phyloP scores from a whole-genome alignment of 305 asterid genomes.

The Fraxinus nigra region DNA sequence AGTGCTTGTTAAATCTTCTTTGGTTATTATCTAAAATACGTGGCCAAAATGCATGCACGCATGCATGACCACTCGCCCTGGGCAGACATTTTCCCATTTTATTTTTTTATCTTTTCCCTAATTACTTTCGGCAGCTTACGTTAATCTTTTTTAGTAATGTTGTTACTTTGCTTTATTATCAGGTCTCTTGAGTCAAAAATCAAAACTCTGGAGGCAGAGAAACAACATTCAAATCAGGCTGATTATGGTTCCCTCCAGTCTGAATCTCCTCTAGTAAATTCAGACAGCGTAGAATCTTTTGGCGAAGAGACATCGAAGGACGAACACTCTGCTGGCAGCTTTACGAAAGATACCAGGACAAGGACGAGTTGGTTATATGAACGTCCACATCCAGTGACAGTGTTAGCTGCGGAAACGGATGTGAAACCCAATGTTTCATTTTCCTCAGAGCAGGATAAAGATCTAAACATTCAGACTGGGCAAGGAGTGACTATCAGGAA shows the following conservation, averaged over 20 bases:
- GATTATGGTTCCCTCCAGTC: slow-evolving; percentile 36
- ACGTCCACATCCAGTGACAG: slow-evolving; percentile 32
- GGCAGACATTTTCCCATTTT: neutral
- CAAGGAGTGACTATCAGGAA: slow-evolving; percentile 51
- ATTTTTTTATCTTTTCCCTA: neutral
- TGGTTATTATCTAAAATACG: neutral
- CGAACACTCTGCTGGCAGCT: slow-evolving; percentile 67
- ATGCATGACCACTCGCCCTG: neutral
- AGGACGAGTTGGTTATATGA: slow-evolving; percentile 38
- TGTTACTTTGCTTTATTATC: slow-evolving; percentile 4
- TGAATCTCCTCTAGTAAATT: slow-evolving; percentile 48
- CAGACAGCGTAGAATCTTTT: slow-evolving; percentile 48
- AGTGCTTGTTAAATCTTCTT: slow-evolving; percentile 16
- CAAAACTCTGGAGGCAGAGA: slow-evolving; percentile 49
- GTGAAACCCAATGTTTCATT: slow-evolving; percentile 37
- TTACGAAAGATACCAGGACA: slow-evolving; percentile 52
- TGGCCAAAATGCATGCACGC: neutral
- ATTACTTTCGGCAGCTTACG: neutral
- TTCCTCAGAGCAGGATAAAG: slow-evolving; percentile 38
- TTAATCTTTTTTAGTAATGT: neutral
- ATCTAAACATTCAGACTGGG: slow-evolving; percentile 22
- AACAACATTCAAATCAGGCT: slow-evolving; percentile 33
- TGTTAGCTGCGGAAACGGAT: slow-evolving; percentile 24
- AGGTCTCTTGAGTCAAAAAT: slow-evolving; percentile 80
- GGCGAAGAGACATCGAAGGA: slow-evolving; percentile 57